Percentiles rank a stretch among this genome's conserved stretches.
phyloP scores from a whole-genome alignment of 345 rosid species.

The Psidium friedrichsthalianum region DNA sequence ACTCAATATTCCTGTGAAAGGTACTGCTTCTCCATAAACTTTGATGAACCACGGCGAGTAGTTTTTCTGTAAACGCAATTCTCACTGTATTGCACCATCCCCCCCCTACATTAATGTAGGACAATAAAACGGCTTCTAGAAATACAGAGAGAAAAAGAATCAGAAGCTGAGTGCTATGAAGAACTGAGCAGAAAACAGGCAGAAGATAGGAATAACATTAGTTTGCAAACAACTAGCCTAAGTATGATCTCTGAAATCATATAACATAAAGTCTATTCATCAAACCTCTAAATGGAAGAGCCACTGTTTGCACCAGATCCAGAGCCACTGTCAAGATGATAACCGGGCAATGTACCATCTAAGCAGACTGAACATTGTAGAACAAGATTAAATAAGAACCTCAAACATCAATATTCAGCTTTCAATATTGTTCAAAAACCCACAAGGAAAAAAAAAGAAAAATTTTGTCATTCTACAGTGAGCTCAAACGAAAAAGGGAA shows the following conservation, averaged over 20 bases:
- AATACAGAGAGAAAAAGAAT: background rate
- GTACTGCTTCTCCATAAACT: conserved; percentile 52
- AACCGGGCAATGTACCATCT: conserved; percentile 87
- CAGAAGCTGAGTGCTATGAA: background rate
- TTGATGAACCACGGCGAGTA: conserved; percentile 78
- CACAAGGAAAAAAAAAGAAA: background rate
- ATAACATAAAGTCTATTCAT: background rate
- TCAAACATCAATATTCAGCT: background rate
- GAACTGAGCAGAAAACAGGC: background rate
- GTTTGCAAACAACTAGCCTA: background rate
- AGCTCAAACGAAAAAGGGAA: background rate
- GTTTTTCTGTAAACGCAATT: conserved; percentile 64
- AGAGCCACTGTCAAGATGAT: conserved; percentile 62
- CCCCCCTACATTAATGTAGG: conserved; percentile 51
- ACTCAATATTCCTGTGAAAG: conserved; percentile 79
- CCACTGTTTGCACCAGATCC: conserved; percentile 85
- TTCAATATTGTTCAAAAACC: background rate
- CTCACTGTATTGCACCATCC: conserved; percentile 71
- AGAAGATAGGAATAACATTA: background rate
- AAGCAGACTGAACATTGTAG: conserved; percentile 43
- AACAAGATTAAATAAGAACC: background rate
- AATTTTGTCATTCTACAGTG: background rate
- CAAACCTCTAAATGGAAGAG: conserved; percentile 76
- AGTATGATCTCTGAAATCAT: background rate
- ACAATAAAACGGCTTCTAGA: background rate